Conservation (phyloP, 2,329 filamentous ascomycete genomes). For the Epichloe glyceriae region DNA sequence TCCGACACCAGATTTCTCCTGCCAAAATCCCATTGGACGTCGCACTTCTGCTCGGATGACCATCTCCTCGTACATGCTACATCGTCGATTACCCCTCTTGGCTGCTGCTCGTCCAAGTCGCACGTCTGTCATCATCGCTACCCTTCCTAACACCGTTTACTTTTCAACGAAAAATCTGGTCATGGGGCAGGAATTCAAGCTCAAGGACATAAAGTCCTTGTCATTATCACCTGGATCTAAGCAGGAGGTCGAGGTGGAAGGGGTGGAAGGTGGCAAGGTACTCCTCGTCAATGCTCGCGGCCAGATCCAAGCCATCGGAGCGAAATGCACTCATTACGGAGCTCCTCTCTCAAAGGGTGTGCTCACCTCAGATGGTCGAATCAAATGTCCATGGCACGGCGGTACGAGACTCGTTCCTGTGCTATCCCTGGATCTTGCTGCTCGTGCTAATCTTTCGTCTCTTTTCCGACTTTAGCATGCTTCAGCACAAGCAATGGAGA, state of each 20-base stretch:
- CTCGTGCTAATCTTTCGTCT: not conserved
- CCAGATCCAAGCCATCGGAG: constrained; percentile 64
- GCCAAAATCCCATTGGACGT: not conserved
- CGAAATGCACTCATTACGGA: constrained; percentile 85
- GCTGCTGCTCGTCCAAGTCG: not conserved
- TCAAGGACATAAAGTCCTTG: constrained; percentile 66
- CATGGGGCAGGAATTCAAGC: constrained; percentile 49
- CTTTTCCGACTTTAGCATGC: constrained; percentile 48
- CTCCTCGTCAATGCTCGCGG: constrained; percentile 69
- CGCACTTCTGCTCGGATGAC: not conserved
- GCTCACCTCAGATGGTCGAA: constrained; percentile 62
- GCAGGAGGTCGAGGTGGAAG: constrained; percentile 81
- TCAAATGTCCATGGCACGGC: constrained; percentile 96
- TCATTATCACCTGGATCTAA: constrained; percentile 71
- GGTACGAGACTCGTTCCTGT: constrained; percentile 37
- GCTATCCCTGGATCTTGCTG: not conserved
- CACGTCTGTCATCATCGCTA: not conserved
- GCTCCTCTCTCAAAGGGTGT: constrained; percentile 81
- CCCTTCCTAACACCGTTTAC: not conserved
- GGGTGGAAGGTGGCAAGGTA: constrained; percentile 74
- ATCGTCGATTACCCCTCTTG: not conserved
- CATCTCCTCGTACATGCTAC: constrained; percentile 4
- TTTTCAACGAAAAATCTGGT: constrained; percentile 18
- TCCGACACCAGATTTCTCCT: too few species aligned
- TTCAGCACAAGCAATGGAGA: constrained; percentile 85